These are phyloP conservation scores for Puccinia hordei DNA, from an alignment of 1,284 basidiomycete genomes.

Conservation along the genomic window DNA sequence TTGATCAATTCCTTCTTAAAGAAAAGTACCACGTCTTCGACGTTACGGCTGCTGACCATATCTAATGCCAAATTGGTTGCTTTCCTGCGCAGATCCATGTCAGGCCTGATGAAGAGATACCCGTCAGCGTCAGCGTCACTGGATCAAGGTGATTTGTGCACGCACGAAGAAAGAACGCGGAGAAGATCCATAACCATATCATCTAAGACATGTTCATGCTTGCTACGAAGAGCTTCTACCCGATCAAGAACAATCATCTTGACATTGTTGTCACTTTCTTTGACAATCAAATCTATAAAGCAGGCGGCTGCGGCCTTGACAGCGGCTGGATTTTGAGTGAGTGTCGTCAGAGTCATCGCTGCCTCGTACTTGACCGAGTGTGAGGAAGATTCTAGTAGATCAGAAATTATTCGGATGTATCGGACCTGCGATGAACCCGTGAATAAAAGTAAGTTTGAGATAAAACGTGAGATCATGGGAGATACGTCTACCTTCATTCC, in stretches of 20 bases:
- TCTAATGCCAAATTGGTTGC: constrained; percentile 85
- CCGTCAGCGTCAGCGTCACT: not conserved
- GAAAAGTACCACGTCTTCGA: constrained; percentile 96
- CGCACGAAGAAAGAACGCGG: constrained; percentile 70
- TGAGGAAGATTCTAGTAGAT: constrained; percentile 85
- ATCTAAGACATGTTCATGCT: constrained; percentile 89
- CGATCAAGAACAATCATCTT: constrained; percentile 97
- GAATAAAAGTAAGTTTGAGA: not conserved
- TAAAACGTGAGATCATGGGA: not conserved
- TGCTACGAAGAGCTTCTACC: constrained; percentile 77
- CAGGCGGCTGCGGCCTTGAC: constrained; percentile 91
- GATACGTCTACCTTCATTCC: constrained; percentile 46
- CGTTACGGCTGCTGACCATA: constrained; percentile 91
- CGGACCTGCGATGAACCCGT: constrained; percentile 66
- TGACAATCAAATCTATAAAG: constrained; percentile 85
- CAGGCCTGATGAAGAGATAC: constrained; percentile 66
- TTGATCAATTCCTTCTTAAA: constrained; percentile 96
- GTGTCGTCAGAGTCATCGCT: constrained; percentile 87
- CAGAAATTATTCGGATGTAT: constrained; percentile 92
- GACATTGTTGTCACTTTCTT: constrained; percentile 98
- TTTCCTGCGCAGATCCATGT: constrained; percentile 95
- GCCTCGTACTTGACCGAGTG: constrained; percentile 98
- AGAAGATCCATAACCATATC: constrained; percentile 93
- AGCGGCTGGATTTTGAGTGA: constrained; percentile 94
- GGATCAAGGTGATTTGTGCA: not conserved